Evolutionary conservation across 257 asterid species (phyloP).

Genomic region (Orobanche coerulescens): DNA sequence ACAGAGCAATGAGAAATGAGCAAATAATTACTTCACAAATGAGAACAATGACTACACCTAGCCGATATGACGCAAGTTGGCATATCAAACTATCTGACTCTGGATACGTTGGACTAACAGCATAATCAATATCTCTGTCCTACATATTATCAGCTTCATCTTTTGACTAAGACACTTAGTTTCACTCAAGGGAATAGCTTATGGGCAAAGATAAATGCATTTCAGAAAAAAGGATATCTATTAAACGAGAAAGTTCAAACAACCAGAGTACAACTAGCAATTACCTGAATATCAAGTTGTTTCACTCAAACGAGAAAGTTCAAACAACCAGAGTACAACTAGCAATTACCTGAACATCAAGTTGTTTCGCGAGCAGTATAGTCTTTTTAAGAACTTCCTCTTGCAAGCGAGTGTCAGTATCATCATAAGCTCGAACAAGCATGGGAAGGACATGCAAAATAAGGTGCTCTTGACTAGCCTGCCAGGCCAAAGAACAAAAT

Average conservation of each 20-base stretch:
- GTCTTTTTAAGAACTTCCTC: slow-evolving; percentile 95
- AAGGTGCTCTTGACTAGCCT: slow-evolving; percentile 91
- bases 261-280: slow-evolving; percentile 20
- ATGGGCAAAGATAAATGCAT: slow-evolving; percentile 8
- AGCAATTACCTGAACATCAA: slow-evolving; percentile 72
- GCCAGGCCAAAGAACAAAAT: slow-evolving; percentile 25
- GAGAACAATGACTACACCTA: background rate
- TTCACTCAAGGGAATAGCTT: slow-evolving; percentile 3
- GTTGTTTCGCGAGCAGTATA: slow-evolving; percentile 64
- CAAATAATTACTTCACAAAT: background rate
- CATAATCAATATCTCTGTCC: background rate
- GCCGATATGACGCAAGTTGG: background rate
- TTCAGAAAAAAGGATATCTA: background rate
- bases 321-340: slow-evolving; percentile 17
- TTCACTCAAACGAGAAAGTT: slow-evolving; percentile 23
- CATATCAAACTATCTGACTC: background rate
- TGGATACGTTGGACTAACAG: background rate
- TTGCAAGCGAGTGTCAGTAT: slow-evolving; percentile 92
- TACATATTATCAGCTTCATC: background rate
- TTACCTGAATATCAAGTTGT: slow-evolving; percentile 85
- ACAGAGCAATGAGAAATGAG: slow-evolving; percentile 1
- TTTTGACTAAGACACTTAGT: background rate
- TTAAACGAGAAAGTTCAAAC: background rate
- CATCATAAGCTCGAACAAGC: slow-evolving; percentile 96
- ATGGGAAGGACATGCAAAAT: slow-evolving; percentile 77